Conservation (phyloP, 192 early-diverging fungal species). For the Entomortierella chlamydospora region DNA sequence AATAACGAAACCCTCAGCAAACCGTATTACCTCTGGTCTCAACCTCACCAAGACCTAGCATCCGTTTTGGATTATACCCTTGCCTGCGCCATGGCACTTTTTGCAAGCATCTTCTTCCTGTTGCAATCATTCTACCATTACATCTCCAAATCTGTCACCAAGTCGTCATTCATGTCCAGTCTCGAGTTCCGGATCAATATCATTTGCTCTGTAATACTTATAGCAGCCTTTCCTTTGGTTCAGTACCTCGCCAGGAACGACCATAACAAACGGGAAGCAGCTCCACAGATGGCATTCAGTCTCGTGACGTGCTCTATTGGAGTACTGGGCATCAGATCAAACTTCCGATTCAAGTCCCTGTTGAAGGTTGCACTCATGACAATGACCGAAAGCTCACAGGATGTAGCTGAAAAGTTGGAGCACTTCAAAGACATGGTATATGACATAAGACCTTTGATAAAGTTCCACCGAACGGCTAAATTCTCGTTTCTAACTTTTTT, state of each 20-base stretch:
- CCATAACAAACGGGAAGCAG: constrained; percentile 21
- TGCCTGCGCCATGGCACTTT: constrained; percentile 26
- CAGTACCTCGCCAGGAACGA: constrained; percentile 42
- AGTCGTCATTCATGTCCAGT: constrained; percentile 50
- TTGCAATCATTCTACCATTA: constrained; percentile 40
- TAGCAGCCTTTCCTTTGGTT: constrained; percentile 26
- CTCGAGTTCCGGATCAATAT: constrained; percentile 51
- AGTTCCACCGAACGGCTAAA: too few relatives aligned
- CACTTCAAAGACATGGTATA: constrained; percentile 53
- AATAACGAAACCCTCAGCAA: constrained; percentile 21
- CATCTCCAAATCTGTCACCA: constrained; percentile 50
- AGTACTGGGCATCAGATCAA: constrained; percentile 17
- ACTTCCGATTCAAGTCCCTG: constrained; percentile 19
- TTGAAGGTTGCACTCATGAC: constrained; percentile 13
- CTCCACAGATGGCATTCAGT: constrained; percentile 40
- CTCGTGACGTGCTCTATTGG: constrained; percentile 25
- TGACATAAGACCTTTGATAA: neutral
- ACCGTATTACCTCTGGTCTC: constrained; percentile 24
- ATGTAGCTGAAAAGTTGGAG: constrained; percentile 38
- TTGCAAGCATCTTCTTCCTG: constrained; percentile 32
- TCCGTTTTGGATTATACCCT: constrained; percentile 46
- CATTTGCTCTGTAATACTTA: constrained; percentile 8
- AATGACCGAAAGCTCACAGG: constrained; percentile 29
- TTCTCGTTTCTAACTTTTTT: too few relatives aligned
- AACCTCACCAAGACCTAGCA: constrained; percentile 14